phyloP scores from a whole-genome alignment of 306 rosid species.

The Fragaria vesca region DNA sequence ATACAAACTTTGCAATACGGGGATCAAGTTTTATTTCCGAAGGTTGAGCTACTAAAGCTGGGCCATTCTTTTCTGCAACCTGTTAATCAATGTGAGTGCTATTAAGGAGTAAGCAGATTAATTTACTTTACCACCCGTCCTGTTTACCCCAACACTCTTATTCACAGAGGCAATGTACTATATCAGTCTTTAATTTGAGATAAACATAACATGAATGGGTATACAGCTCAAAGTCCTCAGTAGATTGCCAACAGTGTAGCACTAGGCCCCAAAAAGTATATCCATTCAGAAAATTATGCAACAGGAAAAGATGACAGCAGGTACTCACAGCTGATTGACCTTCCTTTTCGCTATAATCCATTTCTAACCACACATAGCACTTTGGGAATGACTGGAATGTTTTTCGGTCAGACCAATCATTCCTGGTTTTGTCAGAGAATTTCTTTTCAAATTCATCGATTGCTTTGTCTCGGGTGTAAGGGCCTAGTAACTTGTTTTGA shows the following conservation, averaged over 20 bases:
- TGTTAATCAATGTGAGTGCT: slow-evolving; percentile 38
- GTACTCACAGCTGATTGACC: slow-evolving; percentile 60
- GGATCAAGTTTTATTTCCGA: slow-evolving; percentile 69
- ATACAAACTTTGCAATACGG: slow-evolving; percentile 70
- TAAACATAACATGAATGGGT: not conserved
- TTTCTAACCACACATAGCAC: slow-evolving; percentile 80
- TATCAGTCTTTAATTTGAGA: not conserved
- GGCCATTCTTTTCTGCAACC: slow-evolving; percentile 44
- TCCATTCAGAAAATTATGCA: slow-evolving; percentile 7
- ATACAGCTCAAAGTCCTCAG: not conserved
- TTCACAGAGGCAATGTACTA: not conserved
- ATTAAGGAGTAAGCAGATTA: slow-evolving; percentile 22
- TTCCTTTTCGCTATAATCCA: slow-evolving; percentile 73
- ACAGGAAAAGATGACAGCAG: slow-evolving; percentile 22
- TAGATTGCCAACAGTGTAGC: slow-evolving; percentile 1
- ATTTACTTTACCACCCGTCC: slow-evolving; percentile 2
- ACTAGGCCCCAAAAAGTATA: slow-evolving; percentile 2
- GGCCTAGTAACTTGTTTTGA: slow-evolving; percentile 69
- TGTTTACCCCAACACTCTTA: not conserved
- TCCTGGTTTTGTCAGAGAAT: slow-evolving; percentile 74
- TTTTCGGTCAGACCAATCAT: slow-evolving; percentile 64
- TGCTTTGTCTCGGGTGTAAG: slow-evolving; percentile 52
- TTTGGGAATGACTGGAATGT: slow-evolving; percentile 53
- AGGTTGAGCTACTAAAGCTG: slow-evolving; percentile 53
- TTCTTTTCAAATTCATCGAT: slow-evolving; percentile 63